Evolutionary conservation across 2,329 filamentous ascomycete genomes (phyloP).

Genomic region (Cladosporium sp.): DNA sequence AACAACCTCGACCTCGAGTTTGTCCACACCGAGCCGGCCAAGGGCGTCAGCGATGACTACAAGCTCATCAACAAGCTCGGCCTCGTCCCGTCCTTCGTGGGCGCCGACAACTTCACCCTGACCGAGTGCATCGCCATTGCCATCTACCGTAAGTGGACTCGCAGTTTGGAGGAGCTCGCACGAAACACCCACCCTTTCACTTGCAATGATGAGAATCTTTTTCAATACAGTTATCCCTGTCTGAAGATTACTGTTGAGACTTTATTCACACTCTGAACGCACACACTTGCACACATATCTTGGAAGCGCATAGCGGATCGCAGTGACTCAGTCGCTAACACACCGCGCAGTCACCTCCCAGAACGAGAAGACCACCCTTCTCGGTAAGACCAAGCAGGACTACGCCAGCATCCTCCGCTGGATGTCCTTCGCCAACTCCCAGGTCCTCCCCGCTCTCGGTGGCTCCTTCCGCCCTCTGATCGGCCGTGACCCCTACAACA

Average conservation of each 20-base stretch:
- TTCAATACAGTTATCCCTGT: constrained; percentile 91
- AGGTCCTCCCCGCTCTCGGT: constrained; percentile 68
- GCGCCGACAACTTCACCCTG: constrained; percentile 83
- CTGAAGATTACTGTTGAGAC: constrained; percentile 91
- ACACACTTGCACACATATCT: background rate
- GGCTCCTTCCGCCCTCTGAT: constrained; percentile 82
- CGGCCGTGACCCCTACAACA: constrained; percentile 85
- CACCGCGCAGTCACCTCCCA: constrained; percentile 77
- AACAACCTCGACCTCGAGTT: constrained; percentile 90
- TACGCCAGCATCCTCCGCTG: constrained; percentile 96
- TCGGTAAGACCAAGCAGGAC: constrained; percentile 99
- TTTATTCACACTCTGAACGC: constrained; percentile 72
- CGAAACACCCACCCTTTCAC: constrained; percentile 2
- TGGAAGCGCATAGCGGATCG: background rate
- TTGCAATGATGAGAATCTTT: constrained; percentile 62
- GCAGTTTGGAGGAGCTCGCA: background rate
- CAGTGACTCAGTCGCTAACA: constrained; percentile 4
- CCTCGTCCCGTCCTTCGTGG: constrained; percentile 90
- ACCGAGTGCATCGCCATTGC: constrained; percentile 90
- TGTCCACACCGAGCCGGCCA: constrained; percentile 62
- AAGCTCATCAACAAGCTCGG: constrained; percentile 77
- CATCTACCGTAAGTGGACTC: constrained; percentile 80
- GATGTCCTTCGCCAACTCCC: constrained; percentile 93
- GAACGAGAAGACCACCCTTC: constrained; percentile 99
- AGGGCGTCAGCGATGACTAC: constrained; percentile 67